Evolutionary conservation across 1,284 basidiomycete species (phyloP).

Genomic region (Stereum hirsutum): DNA sequence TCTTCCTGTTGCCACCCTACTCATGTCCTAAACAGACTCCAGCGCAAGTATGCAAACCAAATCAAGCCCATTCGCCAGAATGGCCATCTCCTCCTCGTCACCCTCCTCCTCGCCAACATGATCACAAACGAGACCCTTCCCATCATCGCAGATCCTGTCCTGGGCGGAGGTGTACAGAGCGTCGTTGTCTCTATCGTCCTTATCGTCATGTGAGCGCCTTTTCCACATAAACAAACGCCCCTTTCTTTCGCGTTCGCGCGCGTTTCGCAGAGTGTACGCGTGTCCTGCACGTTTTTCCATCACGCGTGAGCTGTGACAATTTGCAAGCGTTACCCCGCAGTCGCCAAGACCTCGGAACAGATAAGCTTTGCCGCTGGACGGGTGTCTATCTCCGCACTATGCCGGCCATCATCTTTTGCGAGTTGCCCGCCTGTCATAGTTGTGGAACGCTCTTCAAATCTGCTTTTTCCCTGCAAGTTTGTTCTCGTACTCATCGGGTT

Average conservation of each 20-base stretch:
- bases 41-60: conserved; percentile 74
- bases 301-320: neutral
- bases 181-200: conserved; percentile 80
- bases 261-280: too few relatives aligned
- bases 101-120: conserved; percentile 80
- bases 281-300: neutral
- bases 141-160: conserved; percentile 80
- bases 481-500: too few relatives aligned
- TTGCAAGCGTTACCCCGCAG: too few relatives aligned
- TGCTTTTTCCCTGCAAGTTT: too few relatives aligned
- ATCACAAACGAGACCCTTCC: conserved; percentile 90
- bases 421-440: too few relatives aligned
- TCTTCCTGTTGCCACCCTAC: neutral
- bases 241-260: too few relatives aligned
- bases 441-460: too few relatives aligned
- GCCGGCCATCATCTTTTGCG: too few relatives aligned
- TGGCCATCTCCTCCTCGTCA: conserved; percentile 78
- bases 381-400: too few relatives aligned
- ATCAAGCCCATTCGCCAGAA: conserved; percentile 85
- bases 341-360: too few relatives aligned
- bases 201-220: conserved; percentile 76
- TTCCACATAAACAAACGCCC: neutral
- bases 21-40: conserved; percentile 25
- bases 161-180: conserved; percentile 78
- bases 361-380: too few relatives aligned